Evolutionary conservation across 192 early-diverging fungal species (phyloP), one percentile per base, ranked within the genome.

Genomic region (Entomortierella parvispora): DNA sequence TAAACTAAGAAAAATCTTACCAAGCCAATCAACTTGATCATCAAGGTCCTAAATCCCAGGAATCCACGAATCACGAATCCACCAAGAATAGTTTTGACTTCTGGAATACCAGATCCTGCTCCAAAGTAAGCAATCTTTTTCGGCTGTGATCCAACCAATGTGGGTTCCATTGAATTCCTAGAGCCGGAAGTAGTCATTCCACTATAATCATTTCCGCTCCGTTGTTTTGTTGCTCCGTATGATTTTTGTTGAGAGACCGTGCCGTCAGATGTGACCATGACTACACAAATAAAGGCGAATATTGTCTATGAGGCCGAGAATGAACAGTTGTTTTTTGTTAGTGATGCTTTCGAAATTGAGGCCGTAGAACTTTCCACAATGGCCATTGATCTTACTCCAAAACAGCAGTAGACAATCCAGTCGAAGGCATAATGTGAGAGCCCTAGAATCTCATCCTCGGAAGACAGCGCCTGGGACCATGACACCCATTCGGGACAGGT

Each of bases 41-140:
- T 61, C 28, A 99, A 84, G n/a, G 96, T 98, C 81, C 92, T 90
- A 45, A 92, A 90, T 31, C 95, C 96, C 55, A 99, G 79, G 82
- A 99, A 99, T 33, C 92, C 91, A 45, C 92, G 85, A 48, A 99
- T 97, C 22, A 96, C 92, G 79, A 97, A 99, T 3, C 96, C 96
- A 26, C 96, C 92, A 44, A 97, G 76, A 34, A 97, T 96, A 7
- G 93, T 94, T 75, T 99, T 99, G 50, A 99, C 92, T 82, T 99
- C 96, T 22, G 96, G 91, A 32, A 96, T 92, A 47, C 96, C 96
- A 4, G 93, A 93, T 31, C 96, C 96, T 6, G 96, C 95, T 12
- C 74, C 65, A 20, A 77, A 77, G 17, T 77, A 77, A 15, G 74
- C 74, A 53, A 77, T 68, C 22, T 77, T 77, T 37, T 77, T 77